Evolutionary conservation across 2,329 filamentous ascomycete genomes (phyloP), one percentile per base, ranked within the genome.

Genomic region (Aspergillus bombycis): DNA sequence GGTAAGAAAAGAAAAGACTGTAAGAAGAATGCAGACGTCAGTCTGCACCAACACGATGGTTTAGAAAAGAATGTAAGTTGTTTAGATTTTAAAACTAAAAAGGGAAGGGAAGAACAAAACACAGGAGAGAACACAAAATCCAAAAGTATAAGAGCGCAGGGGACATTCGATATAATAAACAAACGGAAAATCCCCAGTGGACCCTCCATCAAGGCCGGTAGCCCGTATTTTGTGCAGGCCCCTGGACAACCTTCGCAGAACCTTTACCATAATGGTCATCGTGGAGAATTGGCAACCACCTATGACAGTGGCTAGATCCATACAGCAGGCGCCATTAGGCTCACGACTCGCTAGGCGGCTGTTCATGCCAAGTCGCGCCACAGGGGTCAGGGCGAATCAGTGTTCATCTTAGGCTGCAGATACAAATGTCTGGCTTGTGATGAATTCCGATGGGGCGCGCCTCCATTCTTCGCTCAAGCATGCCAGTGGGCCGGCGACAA

Each of bases 401-500:
- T 19, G 16, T 32, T 32, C 48, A 32, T 10, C 34, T 30, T 23
- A 32, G 55, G 38, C 36, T 34, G 45, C 14, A 53, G 56, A 60
- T 30, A 54, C 34, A n/a, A 52, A 52, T 52, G 48, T 32, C 28
- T n/a, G 12, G 28, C 14, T 52, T 32, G 48, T 52, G 28, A 52
- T n/a, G 16, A 52, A 30, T 7, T 19, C 16, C 45, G 26, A 53
- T 48, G 23, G 62, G 4, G 23, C 45, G 50, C 43, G 46, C 58
- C 58, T 60, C 58, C 63, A 68, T 70, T 67, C 68, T 65, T 65
- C 23, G 57, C 61, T 34, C 57, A 60, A 60, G 66, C 62, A 68
- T 68, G 62, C 45, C 38, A 58, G 48, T 65, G 63, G 67, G 61
- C 53, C 34, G 62, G 48, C 60, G 50, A 63, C 62, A 60, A 65